Conservation (phyloP, 2,329 filamentous ascomycete species). For the Alternaria ventricosa region DNA sequence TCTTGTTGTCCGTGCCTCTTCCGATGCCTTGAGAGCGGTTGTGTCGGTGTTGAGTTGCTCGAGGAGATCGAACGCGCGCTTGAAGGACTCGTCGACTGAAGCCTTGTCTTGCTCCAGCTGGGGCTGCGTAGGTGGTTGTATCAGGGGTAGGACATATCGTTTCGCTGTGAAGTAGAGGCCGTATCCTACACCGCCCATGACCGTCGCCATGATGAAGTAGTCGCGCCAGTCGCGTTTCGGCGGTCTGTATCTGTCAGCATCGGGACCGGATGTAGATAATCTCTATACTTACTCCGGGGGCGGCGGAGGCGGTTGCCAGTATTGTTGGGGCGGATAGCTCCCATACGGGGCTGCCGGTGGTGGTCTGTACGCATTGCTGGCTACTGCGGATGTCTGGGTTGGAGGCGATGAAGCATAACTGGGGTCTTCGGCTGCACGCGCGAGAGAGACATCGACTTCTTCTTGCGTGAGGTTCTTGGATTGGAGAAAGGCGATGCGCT, state of each 20-base stretch:
- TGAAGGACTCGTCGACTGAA: slow-evolving; percentile 89
- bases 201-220: slow-evolving; percentile 99
- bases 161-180: slow-evolving; percentile 84
- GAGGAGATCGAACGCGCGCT: slow-evolving; percentile 86
- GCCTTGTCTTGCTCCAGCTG: slow-evolving; percentile 95
- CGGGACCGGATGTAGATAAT: neutral
- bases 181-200: slow-evolving; percentile 87
- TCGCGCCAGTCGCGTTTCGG: slow-evolving; percentile 94
- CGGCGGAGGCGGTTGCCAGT: slow-evolving; percentile 60
- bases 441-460: slow-evolving; percentile 85
- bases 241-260: slow-evolving; percentile 45
- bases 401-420: slow-evolving; percentile 57
- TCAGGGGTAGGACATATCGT: slow-evolving; percentile 89
- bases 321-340: slow-evolving; percentile 59
- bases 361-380: slow-evolving; percentile 54
- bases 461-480: slow-evolving; percentile 98
- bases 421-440: slow-evolving; percentile 69
- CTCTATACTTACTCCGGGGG: slow-evolving; percentile 57
- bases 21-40: slow-evolving; percentile 81
- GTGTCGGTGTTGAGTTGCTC: slow-evolving; percentile 94
- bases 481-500: slow-evolving; percentile 88
- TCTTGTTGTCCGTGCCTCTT: slow-evolving; percentile 81
- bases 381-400: slow-evolving; percentile 51
- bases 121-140: slow-evolving; percentile 91
- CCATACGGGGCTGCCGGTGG: slow-evolving; percentile 57